Base-by-base conservation (phyloP, 495 filamentous ascomycete genomes). In the Mycothermus thermophilus region DNA sequence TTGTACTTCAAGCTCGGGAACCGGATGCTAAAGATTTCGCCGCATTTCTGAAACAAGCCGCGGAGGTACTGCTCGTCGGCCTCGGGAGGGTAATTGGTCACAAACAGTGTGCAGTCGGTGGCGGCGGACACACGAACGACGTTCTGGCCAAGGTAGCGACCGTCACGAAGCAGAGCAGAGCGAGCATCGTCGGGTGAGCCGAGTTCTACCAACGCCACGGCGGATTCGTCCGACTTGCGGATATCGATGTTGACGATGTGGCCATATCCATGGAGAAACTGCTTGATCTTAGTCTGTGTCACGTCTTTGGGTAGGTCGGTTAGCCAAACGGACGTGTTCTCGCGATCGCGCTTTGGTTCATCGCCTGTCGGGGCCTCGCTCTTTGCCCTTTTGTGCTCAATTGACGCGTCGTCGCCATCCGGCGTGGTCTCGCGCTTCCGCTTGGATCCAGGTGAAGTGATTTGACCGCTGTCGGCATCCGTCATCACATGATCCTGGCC, bases 1-100 rank as follows among this genome's bases (percentile, higher is more conserved):
- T 94, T 82, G 51, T 67, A 85, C 55, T 88, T 88, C 29, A 97
- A 72, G 26, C 81, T 90, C 5, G 90, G 90, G 51, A 88, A 88
- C 9, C 90, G 81, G 34, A 97, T 65, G 48, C 79, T 82, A 34
- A 87, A 63, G 35, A 97, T 77, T 22, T 87, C 74, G 32, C 90
- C 88, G 48, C 70, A 84, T 38, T 71, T 56, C 41, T 71, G 60
- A 55, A 96, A 92, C 14, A 93, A 66, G 35, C 74, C 54, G 30
- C 75, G 79, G 33, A 97, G 74, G 48, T 75, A 90, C 2, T 60
- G 51, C 43, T 94, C 90, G 54, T 93, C 84, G 12, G 85, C 80
- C 11, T 76, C 67, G 11, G 85, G 78, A 4, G 87, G 83, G 51
- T 84, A 96, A 48, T 96, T 97, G 17, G 86, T 79, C 2, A 95